A percentile compares a stretch with the other conserved stretches of the same genome.
phyloP scores from a whole-genome alignment of 441 rosid species.

The Pelargonium australe region DNA sequence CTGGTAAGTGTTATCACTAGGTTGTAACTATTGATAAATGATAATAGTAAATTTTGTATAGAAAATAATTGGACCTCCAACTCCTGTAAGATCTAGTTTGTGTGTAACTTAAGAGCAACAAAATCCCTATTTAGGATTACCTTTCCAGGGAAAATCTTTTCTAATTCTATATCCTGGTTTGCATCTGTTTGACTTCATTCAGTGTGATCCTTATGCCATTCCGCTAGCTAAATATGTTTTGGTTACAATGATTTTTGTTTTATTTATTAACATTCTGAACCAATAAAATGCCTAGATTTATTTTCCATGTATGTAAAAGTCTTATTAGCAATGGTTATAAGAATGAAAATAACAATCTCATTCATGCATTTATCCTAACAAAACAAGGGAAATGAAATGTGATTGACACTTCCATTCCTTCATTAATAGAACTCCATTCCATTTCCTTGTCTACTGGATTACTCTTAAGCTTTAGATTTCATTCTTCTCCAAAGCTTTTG shows the following conservation, averaged over 20 bases:
- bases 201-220: too few relatives aligned
- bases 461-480: not conserved
- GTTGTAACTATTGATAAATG: too few relatives aligned
- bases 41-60: too few relatives aligned
- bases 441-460: not conserved
- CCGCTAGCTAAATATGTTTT: not conserved
- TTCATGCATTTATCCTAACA: too few relatives aligned
- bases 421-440: not conserved
- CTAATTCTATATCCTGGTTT: not conserved
- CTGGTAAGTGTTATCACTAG: not conserved
- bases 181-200: not conserved
- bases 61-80: constrained; percentile 1
- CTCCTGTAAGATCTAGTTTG: not conserved
- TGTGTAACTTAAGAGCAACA: not conserved
- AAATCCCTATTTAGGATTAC: not conserved
- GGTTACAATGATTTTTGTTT: not conserved
- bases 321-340: too few relatives aligned
- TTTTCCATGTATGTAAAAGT: too few relatives aligned
- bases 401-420: not conserved
- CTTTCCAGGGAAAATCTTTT: not conserved
- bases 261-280: not conserved
- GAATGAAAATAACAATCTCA: too few relatives aligned
- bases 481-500: not conserved
- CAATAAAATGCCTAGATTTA: too few relatives aligned
- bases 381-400: too few relatives aligned